Evolutionary conservation across 2,329 filamentous ascomycete species (phyloP).

Genomic region (Xylariales sp.): DNA sequence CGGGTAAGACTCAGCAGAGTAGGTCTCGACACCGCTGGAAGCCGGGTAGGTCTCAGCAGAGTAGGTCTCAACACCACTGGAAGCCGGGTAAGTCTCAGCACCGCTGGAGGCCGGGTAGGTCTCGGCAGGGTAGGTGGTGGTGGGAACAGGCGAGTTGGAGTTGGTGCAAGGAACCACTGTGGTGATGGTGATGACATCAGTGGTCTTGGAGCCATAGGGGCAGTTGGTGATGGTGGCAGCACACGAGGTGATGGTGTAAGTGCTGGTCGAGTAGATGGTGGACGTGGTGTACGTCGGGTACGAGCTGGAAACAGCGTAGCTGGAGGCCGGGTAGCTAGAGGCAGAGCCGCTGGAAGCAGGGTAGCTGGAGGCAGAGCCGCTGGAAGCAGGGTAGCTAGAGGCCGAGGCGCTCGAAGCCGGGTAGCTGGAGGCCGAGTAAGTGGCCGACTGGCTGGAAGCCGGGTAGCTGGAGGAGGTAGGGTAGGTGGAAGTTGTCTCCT

Average conservation of each 20-base stretch:
- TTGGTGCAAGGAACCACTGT: background rate
- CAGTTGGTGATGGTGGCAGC: slow-evolving; percentile 22
- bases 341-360: slow-evolving; percentile 14
- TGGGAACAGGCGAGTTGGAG: slow-evolving; percentile 1
- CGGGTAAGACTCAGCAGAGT: background rate
- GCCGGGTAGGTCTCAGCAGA: background rate
- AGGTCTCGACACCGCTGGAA: background rate
- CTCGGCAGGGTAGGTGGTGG: background rate
- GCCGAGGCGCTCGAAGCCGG: slow-evolving; percentile 26
- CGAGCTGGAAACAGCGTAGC: background rate
- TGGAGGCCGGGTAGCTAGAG: slow-evolving; percentile 13
- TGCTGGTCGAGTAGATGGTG: slow-evolving; percentile 20
- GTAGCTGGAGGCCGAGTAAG: slow-evolving; percentile 17
- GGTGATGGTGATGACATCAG: slow-evolving; percentile 4
- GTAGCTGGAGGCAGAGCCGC: background rate
- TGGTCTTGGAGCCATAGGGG: slow-evolving; percentile 21
- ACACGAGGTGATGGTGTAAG: slow-evolving; percentile 27
- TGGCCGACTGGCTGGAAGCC: background rate
- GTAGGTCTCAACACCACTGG: background rate
- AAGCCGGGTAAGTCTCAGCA: background rate
- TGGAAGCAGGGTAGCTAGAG: slow-evolving; percentile 12
- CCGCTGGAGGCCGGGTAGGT: background rate
- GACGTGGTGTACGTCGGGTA: slow-evolving; percentile 12
- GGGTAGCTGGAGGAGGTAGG: slow-evolving; percentile 4
- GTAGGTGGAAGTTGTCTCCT: background rate